Evolutionary conservation across 2,329 filamentous ascomycete genomes (phyloP).

Genomic region (Penicillium sp.): DNA sequence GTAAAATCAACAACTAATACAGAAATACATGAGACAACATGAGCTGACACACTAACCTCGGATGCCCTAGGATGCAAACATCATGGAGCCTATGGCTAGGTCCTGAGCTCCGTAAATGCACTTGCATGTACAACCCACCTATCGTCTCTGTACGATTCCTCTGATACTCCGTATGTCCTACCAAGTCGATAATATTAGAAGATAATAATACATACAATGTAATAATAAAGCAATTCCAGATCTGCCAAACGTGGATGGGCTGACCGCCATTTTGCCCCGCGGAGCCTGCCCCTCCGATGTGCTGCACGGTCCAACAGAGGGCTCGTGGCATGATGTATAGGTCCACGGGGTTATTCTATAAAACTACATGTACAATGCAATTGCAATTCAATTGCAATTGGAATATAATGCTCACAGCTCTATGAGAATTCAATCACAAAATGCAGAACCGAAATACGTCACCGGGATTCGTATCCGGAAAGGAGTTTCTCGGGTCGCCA

Average conservation of each 20-base stretch:
- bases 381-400: no score
- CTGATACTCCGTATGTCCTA: no score
- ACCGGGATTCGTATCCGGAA: background rate
- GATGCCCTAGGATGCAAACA: no score
- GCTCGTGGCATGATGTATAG: background rate
- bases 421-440: background rate
- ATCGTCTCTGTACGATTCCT: no score
- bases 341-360: background rate
- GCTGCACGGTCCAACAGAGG: background rate
- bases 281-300: background rate
- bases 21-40: no score
- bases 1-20: no score
- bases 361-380: no score
- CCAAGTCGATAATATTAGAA: no score
- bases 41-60: background rate
- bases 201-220: background rate
- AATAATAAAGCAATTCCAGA: background rate
- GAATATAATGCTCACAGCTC: no score
- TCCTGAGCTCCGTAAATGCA: no score
- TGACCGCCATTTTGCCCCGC: slow-evolving; percentile 3
- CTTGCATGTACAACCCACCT: no score
- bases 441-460: background rate
- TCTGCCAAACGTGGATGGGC: background rate
- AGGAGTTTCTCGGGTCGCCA: background rate
- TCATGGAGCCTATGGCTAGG: background rate